phyloP scores from a whole-genome alignment of 345 rosid species.

The Brassica cretica region DNA sequence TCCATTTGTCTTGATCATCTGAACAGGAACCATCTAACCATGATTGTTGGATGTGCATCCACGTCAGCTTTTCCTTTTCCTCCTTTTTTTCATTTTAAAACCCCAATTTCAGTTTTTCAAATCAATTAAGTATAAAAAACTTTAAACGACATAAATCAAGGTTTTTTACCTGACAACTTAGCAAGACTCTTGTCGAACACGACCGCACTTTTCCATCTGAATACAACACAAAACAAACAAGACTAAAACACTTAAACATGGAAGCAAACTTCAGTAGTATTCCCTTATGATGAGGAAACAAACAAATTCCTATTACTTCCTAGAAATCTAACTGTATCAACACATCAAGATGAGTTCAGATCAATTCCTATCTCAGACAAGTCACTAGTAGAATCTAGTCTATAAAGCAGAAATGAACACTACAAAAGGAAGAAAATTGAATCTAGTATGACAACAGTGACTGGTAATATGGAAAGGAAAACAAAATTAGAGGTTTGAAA shows the following conservation, averaged over 20 bases:
- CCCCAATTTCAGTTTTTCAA: conserved; percentile 16
- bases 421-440: background rate
- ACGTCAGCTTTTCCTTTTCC: conserved; percentile 31
- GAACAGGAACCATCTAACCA: conserved; percentile 33
- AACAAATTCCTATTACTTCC: background rate
- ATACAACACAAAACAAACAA: conserved; percentile 11
- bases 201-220: conserved; percentile 35
- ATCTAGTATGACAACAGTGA: background rate
- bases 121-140: background rate
- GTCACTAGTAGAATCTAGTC: background rate
- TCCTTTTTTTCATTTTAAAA: conserved; percentile 20
- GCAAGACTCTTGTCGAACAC: conserved; percentile 34
- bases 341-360: background rate
- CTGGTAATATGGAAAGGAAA: background rate
- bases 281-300: background rate
- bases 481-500: background rate
- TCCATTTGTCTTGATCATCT: conserved; percentile 35
- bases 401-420: background rate
- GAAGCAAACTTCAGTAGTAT: background rate
- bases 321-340: background rate
- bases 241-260: conserved; percentile 6
- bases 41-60: conserved; percentile 41
- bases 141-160: conserved; percentile 9
- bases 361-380: background rate
- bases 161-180: conserved; percentile 30